Evolutionary conservation across 169 alveolate species (phyloP).

Genomic region (Pseudocohnilembus persalinus): DNA sequence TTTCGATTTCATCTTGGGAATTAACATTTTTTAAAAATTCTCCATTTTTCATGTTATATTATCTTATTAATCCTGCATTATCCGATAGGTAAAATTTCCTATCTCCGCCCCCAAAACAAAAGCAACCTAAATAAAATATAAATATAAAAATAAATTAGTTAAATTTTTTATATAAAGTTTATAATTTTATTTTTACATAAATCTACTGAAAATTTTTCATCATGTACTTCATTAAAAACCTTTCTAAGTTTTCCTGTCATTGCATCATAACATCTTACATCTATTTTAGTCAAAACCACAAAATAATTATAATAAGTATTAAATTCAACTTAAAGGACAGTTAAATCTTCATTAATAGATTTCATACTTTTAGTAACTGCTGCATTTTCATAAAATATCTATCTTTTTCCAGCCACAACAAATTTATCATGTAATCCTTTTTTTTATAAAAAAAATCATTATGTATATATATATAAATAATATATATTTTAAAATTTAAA

Average conservation of each 20-base stretch:
- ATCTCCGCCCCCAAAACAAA: slow-evolving; percentile 76
- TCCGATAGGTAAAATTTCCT: slow-evolving; percentile 83
- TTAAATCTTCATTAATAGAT: slow-evolving; percentile 62
- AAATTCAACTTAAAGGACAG: slow-evolving; percentile 73
- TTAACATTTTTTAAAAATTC: slow-evolving; percentile 70
- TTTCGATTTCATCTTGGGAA: slow-evolving; percentile 60
- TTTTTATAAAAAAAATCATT: too few relatives aligned
- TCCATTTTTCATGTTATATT: slow-evolving; percentile 83
- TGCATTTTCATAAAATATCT: slow-evolving; percentile 70
- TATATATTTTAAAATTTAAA: slow-evolving; percentile 43
- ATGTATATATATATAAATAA: too few relatives aligned
- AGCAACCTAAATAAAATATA: too few relatives aligned
- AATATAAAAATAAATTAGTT: too few relatives aligned
- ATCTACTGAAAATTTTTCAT: slow-evolving; percentile 69
- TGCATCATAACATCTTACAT: slow-evolving; percentile 82
- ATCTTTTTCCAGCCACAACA: slow-evolving; percentile 71
- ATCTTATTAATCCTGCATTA: slow-evolving; percentile 79
- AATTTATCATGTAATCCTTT: slow-evolving; percentile 60
- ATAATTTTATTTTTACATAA: too few relatives aligned
- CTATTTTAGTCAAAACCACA: slow-evolving; percentile 78
- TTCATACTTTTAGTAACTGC: slow-evolving; percentile 41
- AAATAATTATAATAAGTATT: slow-evolving; percentile 76
- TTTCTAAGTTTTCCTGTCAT: slow-evolving; percentile 68
- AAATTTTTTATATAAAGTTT: too few relatives aligned
- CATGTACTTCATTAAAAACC: slow-evolving; percentile 73